These are phyloP conservation scores for Neonectria magnoliae DNA, from an alignment of 2,329 filamentous ascomycete species.

Conservation along the genomic window DNA sequence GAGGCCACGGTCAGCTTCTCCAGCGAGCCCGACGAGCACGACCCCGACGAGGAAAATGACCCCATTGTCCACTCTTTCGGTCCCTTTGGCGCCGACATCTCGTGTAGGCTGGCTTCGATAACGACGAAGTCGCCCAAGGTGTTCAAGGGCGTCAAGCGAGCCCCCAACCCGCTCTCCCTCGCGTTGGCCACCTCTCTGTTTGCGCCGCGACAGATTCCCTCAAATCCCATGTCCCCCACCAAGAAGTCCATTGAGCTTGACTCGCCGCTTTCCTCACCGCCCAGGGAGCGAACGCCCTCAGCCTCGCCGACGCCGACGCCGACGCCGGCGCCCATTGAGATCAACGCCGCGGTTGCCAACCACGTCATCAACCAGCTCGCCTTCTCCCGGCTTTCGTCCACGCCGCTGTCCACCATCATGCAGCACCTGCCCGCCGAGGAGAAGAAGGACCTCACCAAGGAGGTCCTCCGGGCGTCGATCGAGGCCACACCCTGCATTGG, in stretches of 20 bases:
- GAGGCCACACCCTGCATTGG: constrained; percentile 83
- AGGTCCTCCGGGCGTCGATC: constrained; percentile 76
- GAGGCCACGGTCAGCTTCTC: constrained; percentile 64
- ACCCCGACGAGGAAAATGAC: constrained; percentile 94
- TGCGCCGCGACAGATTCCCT: constrained; percentile 36
- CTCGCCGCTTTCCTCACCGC: constrained; percentile 43
- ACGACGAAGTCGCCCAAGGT: constrained; percentile 71
- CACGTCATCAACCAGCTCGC: constrained; percentile 96
- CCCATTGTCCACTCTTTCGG: constrained; percentile 93
- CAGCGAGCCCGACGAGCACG: constrained; percentile 71
- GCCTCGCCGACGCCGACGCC: constrained; percentile 31
- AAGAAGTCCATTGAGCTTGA: constrained; percentile 32
- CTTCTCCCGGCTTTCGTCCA: constrained; percentile 91
- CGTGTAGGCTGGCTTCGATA: constrained; percentile 84
- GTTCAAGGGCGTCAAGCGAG: constrained; percentile 38
- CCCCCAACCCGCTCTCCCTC: constrained; percentile 31
- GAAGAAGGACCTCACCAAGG: constrained; percentile 67
- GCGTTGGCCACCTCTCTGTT: constrained; percentile 39
- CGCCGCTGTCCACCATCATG: constrained; percentile 88
- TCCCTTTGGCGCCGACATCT: constrained; percentile 85
- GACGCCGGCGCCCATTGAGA: constrained; percentile 42
- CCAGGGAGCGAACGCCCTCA: constrained; percentile 25
- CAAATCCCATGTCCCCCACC: constrained; percentile 37
- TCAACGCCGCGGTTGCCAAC: constrained; percentile 69
- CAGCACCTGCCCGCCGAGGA: constrained; percentile 80